Percentiles rank a stretch among this genome's conserved stretches.
Evolutionary conservation across 257 asterid genomes (phyloP).

Genomic region (Solanum bulbocastanum): DNA sequence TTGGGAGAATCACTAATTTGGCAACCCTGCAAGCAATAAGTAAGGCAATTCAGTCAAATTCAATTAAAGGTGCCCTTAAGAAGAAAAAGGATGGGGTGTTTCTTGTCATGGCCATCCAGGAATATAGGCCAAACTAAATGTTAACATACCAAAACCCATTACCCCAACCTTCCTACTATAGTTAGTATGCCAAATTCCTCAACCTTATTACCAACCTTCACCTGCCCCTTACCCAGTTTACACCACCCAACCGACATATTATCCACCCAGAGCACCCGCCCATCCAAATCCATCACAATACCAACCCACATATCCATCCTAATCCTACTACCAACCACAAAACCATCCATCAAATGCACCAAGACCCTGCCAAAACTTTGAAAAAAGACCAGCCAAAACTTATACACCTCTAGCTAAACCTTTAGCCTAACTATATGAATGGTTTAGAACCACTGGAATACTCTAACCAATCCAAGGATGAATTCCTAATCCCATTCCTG

Average conservation of each 20-base stretch:
- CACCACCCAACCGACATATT: neutral
- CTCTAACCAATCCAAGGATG: neutral
- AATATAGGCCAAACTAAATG: too few species aligned
- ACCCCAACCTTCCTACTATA: too few species aligned
- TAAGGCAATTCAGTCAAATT: too few species aligned
- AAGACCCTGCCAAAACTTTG: neutral
- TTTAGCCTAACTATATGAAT: neutral
- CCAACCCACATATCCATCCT: too few species aligned
- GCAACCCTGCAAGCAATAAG: too few species aligned
- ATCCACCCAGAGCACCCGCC: neutral
- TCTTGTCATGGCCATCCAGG: too few species aligned
- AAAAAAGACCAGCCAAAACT: neutral
- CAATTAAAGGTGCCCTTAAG: too few species aligned
- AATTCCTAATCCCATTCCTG: neutral
- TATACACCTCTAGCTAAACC: neutral
- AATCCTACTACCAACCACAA: neutral
- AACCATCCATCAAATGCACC: neutral
- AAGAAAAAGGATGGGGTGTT: neutral
- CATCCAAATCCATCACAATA: neutral
- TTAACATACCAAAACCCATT: too few species aligned
- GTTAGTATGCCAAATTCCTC: neutral
- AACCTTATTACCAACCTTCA: neutral
- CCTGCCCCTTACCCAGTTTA: neutral
- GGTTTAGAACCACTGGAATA: neutral
- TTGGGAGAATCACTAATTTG: too few species aligned